Base-by-base conservation (phyloP, 176 grass and related monocot species). In the Zizania latifolia region DNA sequence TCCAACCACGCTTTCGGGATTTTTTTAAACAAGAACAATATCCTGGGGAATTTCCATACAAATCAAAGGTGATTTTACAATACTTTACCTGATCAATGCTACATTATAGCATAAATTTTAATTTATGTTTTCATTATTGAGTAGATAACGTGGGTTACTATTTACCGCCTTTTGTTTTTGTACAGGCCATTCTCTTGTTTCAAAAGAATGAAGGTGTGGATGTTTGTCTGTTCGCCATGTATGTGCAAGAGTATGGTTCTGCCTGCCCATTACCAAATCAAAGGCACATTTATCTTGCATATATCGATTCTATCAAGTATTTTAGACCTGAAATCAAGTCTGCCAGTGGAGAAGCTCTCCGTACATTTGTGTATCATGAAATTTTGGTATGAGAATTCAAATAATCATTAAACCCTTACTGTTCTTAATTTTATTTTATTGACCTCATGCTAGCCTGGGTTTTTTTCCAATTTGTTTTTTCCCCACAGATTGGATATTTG, bases 161-260 rank as follows among this genome's bases (percentile, higher is more conserved):
- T 73, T 33, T 77, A 15, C 22, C 44, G 27, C 69, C 13, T 75
- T 89, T 46, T 73, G 13, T 83, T 84, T 78, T 74, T 82, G 56
- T 83, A 41, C 79, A 98, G 94, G 91, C 91, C 46, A 86, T 98
- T 85, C 61, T 98, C 62, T 88, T 98, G 74, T 98, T 94, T 81
- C 94, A 98, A 72, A 94, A 89, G 75, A 89, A 89, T 76, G 86
- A 94, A 81, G 91, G 94, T 66, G 71, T 86, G 31, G 91, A 98
- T 83, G 91, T 98, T 84, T 98, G 91, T 70, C 84, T 98, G n/a
- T 98, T 98, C 7, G 94, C 84, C 53, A 98, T 98, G 94, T 98
- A 98, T 91, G 91, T 98, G 32, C 94, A 98, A 87, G 94, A 97
- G 77, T 93, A 93, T 66, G 88, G 94, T 78, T 97, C 86, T 53